Percentiles rank a stretch among this genome's conserved stretches.
phyloP scores from a whole-genome alignment of 148 eudicot genomes.

The Chenopodium suecicum region DNA sequence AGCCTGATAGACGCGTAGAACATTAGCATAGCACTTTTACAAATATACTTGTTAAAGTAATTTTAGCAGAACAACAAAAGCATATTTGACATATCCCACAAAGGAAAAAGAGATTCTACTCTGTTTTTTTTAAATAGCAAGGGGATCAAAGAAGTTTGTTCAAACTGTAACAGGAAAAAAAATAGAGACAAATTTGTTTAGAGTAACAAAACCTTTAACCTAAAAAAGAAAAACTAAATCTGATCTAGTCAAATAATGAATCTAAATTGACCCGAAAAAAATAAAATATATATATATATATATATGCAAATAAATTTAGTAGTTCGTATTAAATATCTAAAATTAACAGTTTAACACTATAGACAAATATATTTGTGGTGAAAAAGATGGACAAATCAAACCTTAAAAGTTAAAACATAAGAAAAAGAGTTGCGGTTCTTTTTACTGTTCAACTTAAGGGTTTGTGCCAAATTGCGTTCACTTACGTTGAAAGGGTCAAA shows the following conservation, averaged over 20 bases:
- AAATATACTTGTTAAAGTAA: no score
- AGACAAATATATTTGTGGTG: neutral
- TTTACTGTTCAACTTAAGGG: no score
- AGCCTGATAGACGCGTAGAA: neutral
- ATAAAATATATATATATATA: no score
- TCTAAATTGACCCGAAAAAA: no score
- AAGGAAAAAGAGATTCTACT: neutral
- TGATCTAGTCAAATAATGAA: neutral
- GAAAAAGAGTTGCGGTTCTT: neutral
- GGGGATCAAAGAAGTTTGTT: no score
- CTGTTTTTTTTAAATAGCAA: no score
- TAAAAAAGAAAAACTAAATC: neutral
- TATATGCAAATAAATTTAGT: no score
- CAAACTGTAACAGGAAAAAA: no score
- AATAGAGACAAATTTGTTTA: neutral
- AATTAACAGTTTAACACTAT: no score
- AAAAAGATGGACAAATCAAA: neutral
- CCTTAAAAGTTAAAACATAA: neutral
- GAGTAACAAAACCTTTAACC: neutral
- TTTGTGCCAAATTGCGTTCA: neutral
- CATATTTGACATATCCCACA: neutral
- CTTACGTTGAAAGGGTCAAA: constrained; percentile 2
- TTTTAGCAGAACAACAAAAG: no score
- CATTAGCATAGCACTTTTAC: neutral
- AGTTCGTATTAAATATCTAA: no score